phyloP scores from a whole-genome alignment of 164 flowering plant species.

The Aristolochia fimbriata region DNA sequence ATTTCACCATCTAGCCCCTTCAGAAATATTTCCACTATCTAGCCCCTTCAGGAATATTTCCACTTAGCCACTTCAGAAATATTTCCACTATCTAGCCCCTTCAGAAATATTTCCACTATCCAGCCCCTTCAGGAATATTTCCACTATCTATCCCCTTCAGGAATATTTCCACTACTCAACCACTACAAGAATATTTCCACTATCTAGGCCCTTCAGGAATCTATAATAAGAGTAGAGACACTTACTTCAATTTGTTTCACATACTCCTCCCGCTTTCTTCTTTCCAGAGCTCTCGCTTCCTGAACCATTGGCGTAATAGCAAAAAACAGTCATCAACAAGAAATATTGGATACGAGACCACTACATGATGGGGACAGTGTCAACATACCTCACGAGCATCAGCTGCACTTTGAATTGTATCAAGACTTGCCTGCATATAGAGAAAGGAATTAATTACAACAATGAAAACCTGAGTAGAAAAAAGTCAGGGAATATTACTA shows the following conservation, averaged over 20 bases:
- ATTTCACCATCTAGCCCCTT: too few relatives aligned
- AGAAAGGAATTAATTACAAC: neutral
- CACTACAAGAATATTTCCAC: too few relatives aligned
- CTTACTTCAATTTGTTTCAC: conserved; percentile 56
- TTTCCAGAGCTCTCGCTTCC: conserved; percentile 69
- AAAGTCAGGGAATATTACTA: neutral
- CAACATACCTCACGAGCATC: conserved; percentile 72
- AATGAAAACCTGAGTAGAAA: neutral
- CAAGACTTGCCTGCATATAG: conserved; percentile 57
- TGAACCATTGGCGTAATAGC: conserved; percentile 10
- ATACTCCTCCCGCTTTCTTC: conserved; percentile 57
- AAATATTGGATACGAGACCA: neutral
- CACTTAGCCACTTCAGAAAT: too few relatives aligned
- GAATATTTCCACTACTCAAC: too few relatives aligned
- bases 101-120: too few relatives aligned
- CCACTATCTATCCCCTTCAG: too few relatives aligned
- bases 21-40: too few relatives aligned
- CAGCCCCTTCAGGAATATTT: too few relatives aligned
- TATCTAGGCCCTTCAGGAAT: too few relatives aligned
- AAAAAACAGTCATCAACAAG: neutral
- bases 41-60: too few relatives aligned
- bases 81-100: too few relatives aligned
- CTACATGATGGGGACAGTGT: neutral
- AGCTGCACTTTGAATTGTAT: conserved; percentile 69
- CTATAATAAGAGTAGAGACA: neutral